Evolutionary conservation across 176 grass and related monocot species (phyloP).

Genomic region (Oryza glumipatula): DNA sequence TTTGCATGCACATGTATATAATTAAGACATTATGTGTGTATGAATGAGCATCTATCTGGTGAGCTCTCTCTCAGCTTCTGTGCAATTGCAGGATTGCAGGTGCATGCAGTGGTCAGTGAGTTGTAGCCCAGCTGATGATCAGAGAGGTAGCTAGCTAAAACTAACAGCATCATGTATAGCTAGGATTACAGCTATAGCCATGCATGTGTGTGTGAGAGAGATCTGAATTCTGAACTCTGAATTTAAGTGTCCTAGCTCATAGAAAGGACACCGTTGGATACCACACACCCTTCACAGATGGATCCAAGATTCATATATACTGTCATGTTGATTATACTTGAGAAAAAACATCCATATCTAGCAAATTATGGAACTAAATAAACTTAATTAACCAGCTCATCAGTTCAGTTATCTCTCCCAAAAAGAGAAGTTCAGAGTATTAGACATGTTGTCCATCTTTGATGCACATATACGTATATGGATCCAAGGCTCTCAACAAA

Average conservation of each 20-base stretch:
- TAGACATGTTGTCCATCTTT: neutral
- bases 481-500: constrained; percentile 1
- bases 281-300: neutral
- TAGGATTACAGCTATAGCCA: neutral
- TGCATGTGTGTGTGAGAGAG: constrained; percentile 19
- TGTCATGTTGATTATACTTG: neutral
- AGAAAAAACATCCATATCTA: neutral
- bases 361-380: neutral
- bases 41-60: constrained; percentile 43
- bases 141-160: constrained; percentile 1
- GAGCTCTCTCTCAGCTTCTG: constrained; percentile 16
- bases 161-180: neutral
- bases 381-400: neutral
- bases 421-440: neutral
- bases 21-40: constrained; percentile 17
- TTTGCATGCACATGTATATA: constrained; percentile 16
- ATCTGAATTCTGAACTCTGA: constrained; percentile 28
- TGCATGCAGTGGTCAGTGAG: constrained; percentile 21
- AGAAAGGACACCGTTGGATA: constrained; percentile 47
- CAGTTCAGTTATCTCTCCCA: neutral
- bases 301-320: neutral
- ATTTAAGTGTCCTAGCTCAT: constrained; percentile 25
- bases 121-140: constrained; percentile 23
- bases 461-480: neutral
- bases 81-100: constrained; percentile 37